phyloP scores from a whole-genome alignment of 2,329 filamentous ascomycete genomes.

The Colletotrichum karsti region DNA sequence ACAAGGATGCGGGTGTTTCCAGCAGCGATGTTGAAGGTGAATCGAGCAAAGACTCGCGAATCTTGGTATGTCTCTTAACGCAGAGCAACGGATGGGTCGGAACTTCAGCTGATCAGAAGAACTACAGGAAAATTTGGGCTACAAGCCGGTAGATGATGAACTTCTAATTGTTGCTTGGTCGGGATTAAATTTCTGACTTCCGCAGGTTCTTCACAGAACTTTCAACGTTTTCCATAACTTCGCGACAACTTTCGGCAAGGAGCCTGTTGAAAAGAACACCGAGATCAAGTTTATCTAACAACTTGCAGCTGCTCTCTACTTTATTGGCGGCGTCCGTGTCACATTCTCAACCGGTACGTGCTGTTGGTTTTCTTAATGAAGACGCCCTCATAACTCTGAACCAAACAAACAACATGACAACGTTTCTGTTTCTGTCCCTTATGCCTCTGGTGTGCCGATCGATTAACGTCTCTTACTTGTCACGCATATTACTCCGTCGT shows the following conservation, averaged over 20 bases:
- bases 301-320: slow-evolving; percentile 71
- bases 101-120: neutral
- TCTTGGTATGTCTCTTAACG: neutral
- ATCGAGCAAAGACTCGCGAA: neutral
- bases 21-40: neutral
- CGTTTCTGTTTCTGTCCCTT: no score
- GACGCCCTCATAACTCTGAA: no score
- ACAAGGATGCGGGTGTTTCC: neutral
- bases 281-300: slow-evolving; percentile 23
- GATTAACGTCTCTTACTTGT: no score
- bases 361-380: no score
- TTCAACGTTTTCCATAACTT: slow-evolving; percentile 68
- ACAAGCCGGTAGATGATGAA: slow-evolving; percentile 16
- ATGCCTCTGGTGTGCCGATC: no score
- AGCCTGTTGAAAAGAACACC: neutral
- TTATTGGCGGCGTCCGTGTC: slow-evolving; percentile 66
- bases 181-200: neutral
- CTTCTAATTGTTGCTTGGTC: no score
- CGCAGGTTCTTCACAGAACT: slow-evolving; percentile 62
- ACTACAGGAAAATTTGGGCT: slow-evolving; percentile 18
- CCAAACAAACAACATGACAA: no score
- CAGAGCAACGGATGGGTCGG: neutral
- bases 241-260: slow-evolving; percentile 64
- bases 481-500: no score
- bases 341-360: slow-evolving; percentile 71